Evolutionary conservation across 768 basidiomycete genomes (phyloP).

Genomic region (Leccinellum luteum): DNA sequence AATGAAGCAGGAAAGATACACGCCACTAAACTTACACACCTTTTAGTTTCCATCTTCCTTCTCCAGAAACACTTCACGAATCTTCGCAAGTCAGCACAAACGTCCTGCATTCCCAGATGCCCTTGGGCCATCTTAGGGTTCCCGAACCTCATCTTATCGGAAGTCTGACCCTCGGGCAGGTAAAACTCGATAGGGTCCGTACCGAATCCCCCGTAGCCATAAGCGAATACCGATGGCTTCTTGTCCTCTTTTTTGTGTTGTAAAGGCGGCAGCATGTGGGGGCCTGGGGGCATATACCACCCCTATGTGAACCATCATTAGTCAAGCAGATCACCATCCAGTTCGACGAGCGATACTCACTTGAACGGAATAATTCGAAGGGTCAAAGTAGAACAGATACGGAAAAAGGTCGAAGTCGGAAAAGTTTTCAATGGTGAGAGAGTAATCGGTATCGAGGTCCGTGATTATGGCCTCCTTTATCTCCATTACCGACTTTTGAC

Average conservation of each 20-base stretch:
- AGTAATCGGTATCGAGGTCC: slow-evolving; percentile 10
- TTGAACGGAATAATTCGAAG: slow-evolving; percentile 17
- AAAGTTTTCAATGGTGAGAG: slow-evolving; percentile 19
- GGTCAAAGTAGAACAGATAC: slow-evolving; percentile 25
- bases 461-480: slow-evolving; percentile 15
- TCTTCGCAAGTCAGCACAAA: slow-evolving; percentile 18
- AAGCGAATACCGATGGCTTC: slow-evolving; percentile 15
- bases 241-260: not conserved
- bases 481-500: not conserved
- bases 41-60: not conserved
- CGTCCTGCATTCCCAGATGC: slow-evolving; percentile 18
- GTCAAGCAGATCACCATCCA: not conserved
- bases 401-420: slow-evolving; percentile 20
- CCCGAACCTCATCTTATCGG: not conserved
- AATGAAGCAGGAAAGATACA: not conserved
- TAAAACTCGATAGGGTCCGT: slow-evolving; percentile 21
- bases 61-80: not conserved
- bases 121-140: slow-evolving; percentile 1
- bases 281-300: slow-evolving; percentile 16
- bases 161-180: not conserved
- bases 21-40: not conserved
- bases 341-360: slow-evolving; percentile 7
- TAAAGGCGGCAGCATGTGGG: slow-evolving; percentile 10
- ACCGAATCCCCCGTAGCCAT: slow-evolving; percentile 22
- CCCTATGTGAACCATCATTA: not conserved